Evolutionary conservation across 306 rosid species (phyloP).

Genomic region (Fragaria nilgerrensis): DNA sequence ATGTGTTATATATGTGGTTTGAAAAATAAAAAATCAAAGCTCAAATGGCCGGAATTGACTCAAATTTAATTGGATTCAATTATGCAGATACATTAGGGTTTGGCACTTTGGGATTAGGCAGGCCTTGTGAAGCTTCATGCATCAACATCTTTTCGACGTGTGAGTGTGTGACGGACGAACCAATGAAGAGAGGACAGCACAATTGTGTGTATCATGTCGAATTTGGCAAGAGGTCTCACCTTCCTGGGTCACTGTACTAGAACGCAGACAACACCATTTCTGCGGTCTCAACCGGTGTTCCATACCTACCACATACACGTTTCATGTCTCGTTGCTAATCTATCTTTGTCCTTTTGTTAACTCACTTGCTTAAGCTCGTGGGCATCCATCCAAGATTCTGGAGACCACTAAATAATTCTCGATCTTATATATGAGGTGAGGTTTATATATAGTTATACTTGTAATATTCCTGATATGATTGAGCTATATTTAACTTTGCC

Average conservation of each 20-base stretch:
- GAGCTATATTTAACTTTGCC: neutral
- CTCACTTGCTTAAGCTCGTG: neutral
- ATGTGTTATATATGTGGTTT: too few species aligned
- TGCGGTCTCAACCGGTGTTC: neutral
- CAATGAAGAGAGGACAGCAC: neutral
- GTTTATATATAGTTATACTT: neutral
- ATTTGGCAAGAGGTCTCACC: neutral
- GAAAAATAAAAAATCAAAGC: too few species aligned
- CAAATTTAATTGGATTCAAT: too few species aligned
- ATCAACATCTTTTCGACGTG: slow-evolving; percentile 1
- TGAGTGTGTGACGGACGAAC: neutral
- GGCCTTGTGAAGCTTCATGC: slow-evolving; percentile 19
- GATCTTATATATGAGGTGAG: neutral
- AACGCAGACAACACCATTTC: neutral
- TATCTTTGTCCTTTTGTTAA: neutral
- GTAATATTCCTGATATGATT: neutral
- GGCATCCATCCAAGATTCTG: neutral
- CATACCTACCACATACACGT: slow-evolving; percentile 11
- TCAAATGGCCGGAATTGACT: too few species aligned
- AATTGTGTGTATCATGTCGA: too few species aligned
- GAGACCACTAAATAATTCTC: neutral
- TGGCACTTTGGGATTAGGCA: neutral
- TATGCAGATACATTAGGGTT: too few species aligned
- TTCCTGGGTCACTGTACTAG: neutral
- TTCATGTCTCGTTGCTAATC: neutral